These are phyloP conservation scores for Microbotryum silenes-acaulis DNA, from an alignment of 1,284 basidiomycete genomes.

Conservation along the genomic window DNA sequence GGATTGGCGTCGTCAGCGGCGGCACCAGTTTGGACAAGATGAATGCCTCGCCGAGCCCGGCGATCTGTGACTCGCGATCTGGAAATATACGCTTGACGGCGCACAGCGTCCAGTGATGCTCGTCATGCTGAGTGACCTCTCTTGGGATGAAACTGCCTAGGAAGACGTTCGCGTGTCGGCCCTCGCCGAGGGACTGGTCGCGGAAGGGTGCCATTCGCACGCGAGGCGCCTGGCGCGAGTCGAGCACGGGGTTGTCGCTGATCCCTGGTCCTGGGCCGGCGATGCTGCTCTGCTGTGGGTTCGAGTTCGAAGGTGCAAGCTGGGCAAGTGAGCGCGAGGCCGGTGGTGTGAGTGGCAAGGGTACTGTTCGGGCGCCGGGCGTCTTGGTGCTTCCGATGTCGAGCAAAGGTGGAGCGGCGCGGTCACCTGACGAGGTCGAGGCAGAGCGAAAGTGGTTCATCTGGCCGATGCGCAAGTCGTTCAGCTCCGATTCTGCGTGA, in stretches of 20 bases:
- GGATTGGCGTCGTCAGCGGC: neutral
- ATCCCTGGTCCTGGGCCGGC: slow-evolving; percentile 3
- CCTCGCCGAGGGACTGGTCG: slow-evolving; percentile 43
- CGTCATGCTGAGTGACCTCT: neutral
- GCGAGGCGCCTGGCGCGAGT: slow-evolving; percentile 15
- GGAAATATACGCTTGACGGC: slow-evolving; percentile 44
- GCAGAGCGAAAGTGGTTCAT: neutral
- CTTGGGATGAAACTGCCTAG: slow-evolving; percentile 39
- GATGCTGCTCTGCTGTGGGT: too few species aligned
- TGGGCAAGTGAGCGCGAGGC: neutral
- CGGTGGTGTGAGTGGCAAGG: neutral
- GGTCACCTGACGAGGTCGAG: neutral
- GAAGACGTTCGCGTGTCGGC: slow-evolving; percentile 45
- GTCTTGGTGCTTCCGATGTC: neutral
- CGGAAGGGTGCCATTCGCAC: slow-evolving; percentile 37
- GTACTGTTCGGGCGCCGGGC: neutral
- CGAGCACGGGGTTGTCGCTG: slow-evolving; percentile 21
- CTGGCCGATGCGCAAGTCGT: neutral
- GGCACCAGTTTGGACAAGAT: slow-evolving; percentile 42
- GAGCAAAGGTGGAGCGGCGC: neutral
- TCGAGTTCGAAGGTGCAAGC: neutral
- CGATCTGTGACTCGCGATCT: slow-evolving; percentile 44
- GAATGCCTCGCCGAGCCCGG: slow-evolving; percentile 46
- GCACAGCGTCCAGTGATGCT: slow-evolving; percentile 41
- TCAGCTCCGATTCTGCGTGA: neutral